Conservation (phyloP, 169 alveolate genomes). For the Amoebophrya sp. region DNA sequence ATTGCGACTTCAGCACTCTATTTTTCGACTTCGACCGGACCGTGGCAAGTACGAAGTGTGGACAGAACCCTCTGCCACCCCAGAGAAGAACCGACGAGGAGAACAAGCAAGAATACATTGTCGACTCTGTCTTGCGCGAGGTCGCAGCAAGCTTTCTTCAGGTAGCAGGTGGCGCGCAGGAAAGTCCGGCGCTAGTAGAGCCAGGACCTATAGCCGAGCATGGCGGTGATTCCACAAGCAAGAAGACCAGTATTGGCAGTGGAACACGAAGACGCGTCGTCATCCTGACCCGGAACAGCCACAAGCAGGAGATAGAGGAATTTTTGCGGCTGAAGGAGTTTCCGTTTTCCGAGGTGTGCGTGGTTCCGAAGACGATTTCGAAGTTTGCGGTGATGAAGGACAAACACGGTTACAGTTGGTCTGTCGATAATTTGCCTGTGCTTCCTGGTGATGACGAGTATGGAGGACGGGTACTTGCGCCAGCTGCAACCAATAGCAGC, state of each 20-base stretch:
- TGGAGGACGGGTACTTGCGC: too few relatives aligned
- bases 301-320: not conserved
- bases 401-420: too few relatives aligned
- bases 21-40: not conserved
- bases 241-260: too few relatives aligned
- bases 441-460: too few relatives aligned
- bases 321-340: not conserved
- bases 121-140: not conserved
- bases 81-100: too few relatives aligned
- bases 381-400: not conserved
- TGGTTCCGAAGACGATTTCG: not conserved
- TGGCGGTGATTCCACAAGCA: too few relatives aligned
- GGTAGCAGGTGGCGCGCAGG: not conserved
- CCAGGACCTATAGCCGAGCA: too few relatives aligned
- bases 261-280: not conserved
- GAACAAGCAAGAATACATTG: not conserved
- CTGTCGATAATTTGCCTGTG: too few relatives aligned
- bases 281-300: not conserved
- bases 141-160: not conserved
- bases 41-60: not conserved
- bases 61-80: not conserved
- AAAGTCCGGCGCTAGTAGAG: too few relatives aligned
- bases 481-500: too few relatives aligned
- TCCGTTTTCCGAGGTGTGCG: not conserved
- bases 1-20: too few relatives aligned